A percentile compares a stretch with the other conserved stretches of the same genome.
These are phyloP conservation scores for Neohortaea acidophila DNA, from an alignment of 495 filamentous ascomycete genomes.

Conservation along the genomic window DNA sequence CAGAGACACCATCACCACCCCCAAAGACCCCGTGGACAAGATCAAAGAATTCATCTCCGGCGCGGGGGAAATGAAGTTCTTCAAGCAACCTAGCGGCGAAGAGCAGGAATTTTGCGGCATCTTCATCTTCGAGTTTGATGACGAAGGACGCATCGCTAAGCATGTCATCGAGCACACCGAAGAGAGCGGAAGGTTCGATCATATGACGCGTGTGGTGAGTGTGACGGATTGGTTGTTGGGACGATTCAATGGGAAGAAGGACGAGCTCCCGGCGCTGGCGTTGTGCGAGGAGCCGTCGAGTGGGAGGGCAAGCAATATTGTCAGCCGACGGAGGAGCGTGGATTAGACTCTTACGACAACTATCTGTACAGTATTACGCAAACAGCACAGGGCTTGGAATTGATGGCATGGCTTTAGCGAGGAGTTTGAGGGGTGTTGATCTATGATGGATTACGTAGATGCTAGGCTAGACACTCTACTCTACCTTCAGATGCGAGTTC, in stretches of 20 bases:
- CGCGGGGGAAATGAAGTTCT: neutral
- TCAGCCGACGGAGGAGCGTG: too few relatives aligned
- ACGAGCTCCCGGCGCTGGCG: slow-evolving; percentile 30
- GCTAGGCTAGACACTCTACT: too few relatives aligned
- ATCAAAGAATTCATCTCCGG: slow-evolving; percentile 34
- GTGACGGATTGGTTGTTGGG: slow-evolving; percentile 83
- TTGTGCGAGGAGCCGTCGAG: slow-evolving; percentile 16
- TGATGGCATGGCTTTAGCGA: too few relatives aligned
- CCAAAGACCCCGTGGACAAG: slow-evolving; percentile 34
- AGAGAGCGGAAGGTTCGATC: slow-evolving; percentile 56
- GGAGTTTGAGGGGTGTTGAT: too few relatives aligned
- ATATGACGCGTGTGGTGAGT: slow-evolving; percentile 57
- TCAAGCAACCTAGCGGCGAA: neutral
- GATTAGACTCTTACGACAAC: too few relatives aligned
- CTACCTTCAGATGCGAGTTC: too few relatives aligned
- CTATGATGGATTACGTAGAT: too few relatives aligned
- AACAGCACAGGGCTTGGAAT: too few relatives aligned
- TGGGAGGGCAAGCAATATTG: slow-evolving; percentile 3
- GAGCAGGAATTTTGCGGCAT: slow-evolving; percentile 56
- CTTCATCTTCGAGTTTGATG: slow-evolving; percentile 93
- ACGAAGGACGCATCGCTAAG: slow-evolving; percentile 62
- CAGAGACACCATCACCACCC: slow-evolving; percentile 24
- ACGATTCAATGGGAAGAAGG: slow-evolving; percentile 33
- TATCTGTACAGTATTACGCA: too few relatives aligned
- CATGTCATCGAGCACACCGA: slow-evolving; percentile 93